Evolutionary conservation across 768 basidiomycete genomes (phyloP).

Genomic region (Mycena amicta): DNA sequence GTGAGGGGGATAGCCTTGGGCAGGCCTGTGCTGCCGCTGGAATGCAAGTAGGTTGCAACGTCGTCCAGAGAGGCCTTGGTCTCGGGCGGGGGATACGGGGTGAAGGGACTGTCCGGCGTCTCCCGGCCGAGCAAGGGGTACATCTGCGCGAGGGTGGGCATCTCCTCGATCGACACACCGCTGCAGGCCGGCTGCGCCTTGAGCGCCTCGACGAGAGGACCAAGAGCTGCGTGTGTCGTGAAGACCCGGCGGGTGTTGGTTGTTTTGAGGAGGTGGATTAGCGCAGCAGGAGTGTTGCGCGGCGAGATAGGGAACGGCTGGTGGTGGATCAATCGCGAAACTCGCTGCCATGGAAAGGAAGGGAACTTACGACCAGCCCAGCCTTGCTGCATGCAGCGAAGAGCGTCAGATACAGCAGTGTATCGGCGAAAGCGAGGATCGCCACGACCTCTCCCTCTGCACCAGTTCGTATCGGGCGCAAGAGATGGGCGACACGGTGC

Average conservation of each 20-base stretch:
- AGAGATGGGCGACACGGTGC: conserved; percentile 41
- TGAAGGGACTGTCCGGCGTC: conserved; percentile 29
- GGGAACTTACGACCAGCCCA: conserved; percentile 34
- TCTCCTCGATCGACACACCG: conserved; percentile 33
- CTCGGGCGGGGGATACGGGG: conserved; percentile 27
- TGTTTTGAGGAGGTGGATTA: conserved; percentile 35
- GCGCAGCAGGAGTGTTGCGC: conserved; percentile 38
- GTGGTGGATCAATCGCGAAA: neutral
- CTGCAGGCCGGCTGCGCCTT: conserved; percentile 7
- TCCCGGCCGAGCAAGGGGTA: conserved; percentile 42
- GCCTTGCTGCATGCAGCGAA: conserved; percentile 40
- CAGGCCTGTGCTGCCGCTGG: conserved; percentile 24
- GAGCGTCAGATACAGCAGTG: conserved; percentile 43
- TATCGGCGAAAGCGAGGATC: conserved; percentile 37
- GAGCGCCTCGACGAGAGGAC: conserved; percentile 26
- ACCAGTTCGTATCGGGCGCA: conserved; percentile 36
- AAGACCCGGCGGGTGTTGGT: conserved; percentile 28
- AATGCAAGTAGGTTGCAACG: conserved; percentile 42
- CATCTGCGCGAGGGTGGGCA: conserved; percentile 34
- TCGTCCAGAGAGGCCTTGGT: conserved; percentile 17
- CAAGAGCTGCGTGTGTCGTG: conserved; percentile 16
- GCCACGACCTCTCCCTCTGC: conserved; percentile 37
- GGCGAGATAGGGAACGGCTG: conserved; percentile 45
- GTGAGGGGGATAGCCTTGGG: conserved; percentile 16
- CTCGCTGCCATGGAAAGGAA: neutral